Conservation (phyloP, 208 protist species). For the Strigomonas oncopelti region DNA sequence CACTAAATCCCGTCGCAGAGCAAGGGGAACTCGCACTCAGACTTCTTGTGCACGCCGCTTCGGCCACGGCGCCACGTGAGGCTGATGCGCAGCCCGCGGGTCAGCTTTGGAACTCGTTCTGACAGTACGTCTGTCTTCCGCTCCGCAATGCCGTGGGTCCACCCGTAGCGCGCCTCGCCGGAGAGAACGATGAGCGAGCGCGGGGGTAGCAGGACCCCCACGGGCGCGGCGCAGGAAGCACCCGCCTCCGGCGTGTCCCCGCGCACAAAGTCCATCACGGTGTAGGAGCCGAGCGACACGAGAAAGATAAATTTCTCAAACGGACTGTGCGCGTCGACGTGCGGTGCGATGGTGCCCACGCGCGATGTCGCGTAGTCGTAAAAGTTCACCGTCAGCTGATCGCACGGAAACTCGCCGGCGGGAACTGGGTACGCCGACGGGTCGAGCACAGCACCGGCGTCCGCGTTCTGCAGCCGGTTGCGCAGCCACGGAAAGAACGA, state of each 20-base stretch:
- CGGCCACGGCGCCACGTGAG: conserved; percentile 71
- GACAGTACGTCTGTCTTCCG: conserved; percentile 60
- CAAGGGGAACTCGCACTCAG: conserved; percentile 37
- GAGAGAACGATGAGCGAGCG: conserved; percentile 62
- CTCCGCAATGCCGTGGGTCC: conserved; percentile 76
- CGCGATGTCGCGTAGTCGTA: conserved; percentile 58
- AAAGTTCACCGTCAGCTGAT: conserved; percentile 82
- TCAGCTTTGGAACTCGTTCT: conserved; percentile 41
- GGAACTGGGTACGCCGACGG: conserved; percentile 28
- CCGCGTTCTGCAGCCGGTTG: conserved; percentile 42
- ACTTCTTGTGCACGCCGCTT: conserved; percentile 29
- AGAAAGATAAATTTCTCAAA: conserved; percentile 55
- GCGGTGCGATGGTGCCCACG: conserved; percentile 58
- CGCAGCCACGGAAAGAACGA: conserved; percentile 69
- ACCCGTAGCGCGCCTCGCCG: conserved; percentile 64
- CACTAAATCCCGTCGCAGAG: conserved; percentile 57
- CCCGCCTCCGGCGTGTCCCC: conserved; percentile 4
- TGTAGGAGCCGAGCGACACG: conserved; percentile 78
- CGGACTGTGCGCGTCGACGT: conserved; percentile 72
- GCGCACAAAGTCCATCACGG: conserved; percentile 72
- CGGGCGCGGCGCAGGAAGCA: conserved; percentile 17
- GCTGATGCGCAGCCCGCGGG: conserved; percentile 51
- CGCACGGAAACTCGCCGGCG: conserved; percentile 25
- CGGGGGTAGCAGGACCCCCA: conserved; percentile 44
- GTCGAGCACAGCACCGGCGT: conserved; percentile 26